phyloP scores from a whole-genome alignment of 2,329 filamentous ascomycete species.

The Hortaea sp. region DNA sequence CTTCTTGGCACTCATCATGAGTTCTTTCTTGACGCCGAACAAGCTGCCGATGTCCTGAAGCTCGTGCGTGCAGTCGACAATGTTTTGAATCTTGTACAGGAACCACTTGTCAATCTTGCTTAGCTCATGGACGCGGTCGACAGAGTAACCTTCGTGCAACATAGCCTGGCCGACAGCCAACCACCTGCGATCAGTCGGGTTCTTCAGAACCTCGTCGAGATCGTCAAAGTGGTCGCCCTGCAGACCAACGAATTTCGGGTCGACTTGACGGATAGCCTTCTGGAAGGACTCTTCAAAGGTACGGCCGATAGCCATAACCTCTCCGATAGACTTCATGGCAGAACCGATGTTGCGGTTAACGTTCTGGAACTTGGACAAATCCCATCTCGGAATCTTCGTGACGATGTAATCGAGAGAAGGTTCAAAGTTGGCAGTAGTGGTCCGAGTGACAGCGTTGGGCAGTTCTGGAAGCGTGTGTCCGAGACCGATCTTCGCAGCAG shows the following conservation, averaged over 20 bases:
- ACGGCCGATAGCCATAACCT: slow-evolving; percentile 98
- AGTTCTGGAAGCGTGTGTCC: slow-evolving; percentile 92
- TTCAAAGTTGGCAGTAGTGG: slow-evolving; percentile 97
- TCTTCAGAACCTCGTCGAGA: slow-evolving; percentile 77
- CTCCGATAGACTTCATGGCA: slow-evolving; percentile 97
- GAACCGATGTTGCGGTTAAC: slow-evolving; percentile 96
- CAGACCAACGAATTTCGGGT: slow-evolving; percentile 84
- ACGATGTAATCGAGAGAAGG: slow-evolving; percentile 96
- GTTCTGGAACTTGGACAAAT: slow-evolving; percentile 97
- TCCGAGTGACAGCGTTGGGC: slow-evolving; percentile 96
- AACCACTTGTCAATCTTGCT: slow-evolving; percentile 99
- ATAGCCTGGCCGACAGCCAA: slow-evolving; percentile 95
- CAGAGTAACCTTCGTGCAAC: slow-evolving; percentile 91
- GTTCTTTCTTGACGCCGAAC: slow-evolving; percentile 75
- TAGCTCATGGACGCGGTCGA: slow-evolving; percentile 82
- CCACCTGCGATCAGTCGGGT: slow-evolving; percentile 95
- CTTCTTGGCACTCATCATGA: slow-evolving; percentile 88
- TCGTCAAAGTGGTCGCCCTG: slow-evolving; percentile 92
- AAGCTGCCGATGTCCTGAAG: slow-evolving; percentile 76
- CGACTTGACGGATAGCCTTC: slow-evolving; percentile 95
- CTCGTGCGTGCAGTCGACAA: slow-evolving; percentile 81
- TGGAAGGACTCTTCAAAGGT: slow-evolving; percentile 99
- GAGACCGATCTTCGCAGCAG: slow-evolving; percentile 94
- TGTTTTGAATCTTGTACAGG: slow-evolving; percentile 94
- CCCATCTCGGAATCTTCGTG: slow-evolving; percentile 97